Evolutionary conservation across 768 basidiomycete species (phyloP).

Genomic region (Pleurotus salmoneostramineus): DNA sequence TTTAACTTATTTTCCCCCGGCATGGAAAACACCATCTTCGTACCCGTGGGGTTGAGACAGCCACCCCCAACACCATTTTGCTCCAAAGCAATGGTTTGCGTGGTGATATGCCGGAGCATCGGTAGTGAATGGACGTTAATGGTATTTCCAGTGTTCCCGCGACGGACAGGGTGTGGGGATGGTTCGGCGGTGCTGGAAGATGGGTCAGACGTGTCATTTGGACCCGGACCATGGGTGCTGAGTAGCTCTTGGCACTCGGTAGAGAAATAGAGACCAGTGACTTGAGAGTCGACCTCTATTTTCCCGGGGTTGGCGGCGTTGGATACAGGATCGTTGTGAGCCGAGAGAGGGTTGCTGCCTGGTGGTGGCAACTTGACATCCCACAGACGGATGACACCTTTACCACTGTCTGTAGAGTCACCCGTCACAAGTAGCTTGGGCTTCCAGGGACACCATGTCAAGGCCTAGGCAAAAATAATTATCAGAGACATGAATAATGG

Average conservation of each 20-base stretch:
- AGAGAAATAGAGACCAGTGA: constrained; percentile 72
- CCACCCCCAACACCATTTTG: constrained; percentile 57
- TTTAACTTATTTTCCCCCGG: constrained; percentile 65
- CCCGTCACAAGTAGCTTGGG: constrained; percentile 76
- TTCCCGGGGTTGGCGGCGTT: constrained; percentile 40
- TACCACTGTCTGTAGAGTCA: constrained; percentile 33
- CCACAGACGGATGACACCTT: constrained; percentile 54
- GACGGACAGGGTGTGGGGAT: constrained; percentile 10
- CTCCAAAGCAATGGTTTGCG: constrained; percentile 22
- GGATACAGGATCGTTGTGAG: constrained; percentile 11
- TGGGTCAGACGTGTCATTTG: constrained; percentile 10
- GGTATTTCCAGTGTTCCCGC: constrained; percentile 22
- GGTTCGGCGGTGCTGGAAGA: constrained; percentile 9
- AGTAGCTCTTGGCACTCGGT: constrained; percentile 82
- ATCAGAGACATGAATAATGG: constrained; percentile 53
- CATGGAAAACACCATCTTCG: constrained; percentile 50
- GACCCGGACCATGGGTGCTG: constrained; percentile 60
- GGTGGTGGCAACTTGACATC: constrained; percentile 40
- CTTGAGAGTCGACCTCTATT: constrained; percentile 50
- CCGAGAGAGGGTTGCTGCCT: constrained; percentile 20
- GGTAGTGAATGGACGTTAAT: constrained; percentile 59
- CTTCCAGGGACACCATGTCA: constrained; percentile 92
- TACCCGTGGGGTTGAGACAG: constrained; percentile 50
- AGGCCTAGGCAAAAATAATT: constrained; percentile 44
- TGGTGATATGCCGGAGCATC: constrained; percentile 51